Conservation (phyloP, 2,329 filamentous ascomycete species). For the Venturia nashicola region DNA sequence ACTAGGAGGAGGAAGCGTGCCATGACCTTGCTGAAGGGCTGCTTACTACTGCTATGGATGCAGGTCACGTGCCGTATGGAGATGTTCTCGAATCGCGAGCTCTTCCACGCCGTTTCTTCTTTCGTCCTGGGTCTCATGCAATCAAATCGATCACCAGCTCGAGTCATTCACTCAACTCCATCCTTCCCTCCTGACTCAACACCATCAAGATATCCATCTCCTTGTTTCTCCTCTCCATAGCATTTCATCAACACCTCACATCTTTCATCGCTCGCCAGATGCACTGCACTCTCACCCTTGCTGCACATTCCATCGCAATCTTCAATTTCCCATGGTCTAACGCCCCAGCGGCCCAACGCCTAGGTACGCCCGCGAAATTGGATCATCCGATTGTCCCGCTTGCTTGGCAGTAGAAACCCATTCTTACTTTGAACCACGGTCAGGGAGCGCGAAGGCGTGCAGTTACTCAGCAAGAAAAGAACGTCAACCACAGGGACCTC, state of each 20-base stretch:
- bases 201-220: too few relatives aligned
- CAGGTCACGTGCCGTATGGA: not conserved
- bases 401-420: not conserved
- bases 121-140: not conserved
- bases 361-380: not conserved
- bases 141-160: not conserved
- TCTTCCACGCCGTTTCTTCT: not conserved
- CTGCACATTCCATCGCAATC: not conserved
- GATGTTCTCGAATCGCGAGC: not conserved
- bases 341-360: not conserved
- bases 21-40: not conserved
- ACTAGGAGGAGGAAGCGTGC: not conserved
- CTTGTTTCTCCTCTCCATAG: not conserved
- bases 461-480: not conserved
- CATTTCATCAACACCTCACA: not conserved
- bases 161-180: not conserved
- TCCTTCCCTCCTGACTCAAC: not conserved
- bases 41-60: not conserved
- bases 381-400: not conserved
- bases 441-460: not conserved
- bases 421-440: too few relatives aligned
- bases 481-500: too few relatives aligned
- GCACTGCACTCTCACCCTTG: not conserved
- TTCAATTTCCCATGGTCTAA: not conserved
- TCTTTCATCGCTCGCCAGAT: not conserved